These are phyloP conservation scores for Claviceps purpurea DNA, from an alignment of 2,329 filamentous ascomycete genomes.

Conservation along the genomic window DNA sequence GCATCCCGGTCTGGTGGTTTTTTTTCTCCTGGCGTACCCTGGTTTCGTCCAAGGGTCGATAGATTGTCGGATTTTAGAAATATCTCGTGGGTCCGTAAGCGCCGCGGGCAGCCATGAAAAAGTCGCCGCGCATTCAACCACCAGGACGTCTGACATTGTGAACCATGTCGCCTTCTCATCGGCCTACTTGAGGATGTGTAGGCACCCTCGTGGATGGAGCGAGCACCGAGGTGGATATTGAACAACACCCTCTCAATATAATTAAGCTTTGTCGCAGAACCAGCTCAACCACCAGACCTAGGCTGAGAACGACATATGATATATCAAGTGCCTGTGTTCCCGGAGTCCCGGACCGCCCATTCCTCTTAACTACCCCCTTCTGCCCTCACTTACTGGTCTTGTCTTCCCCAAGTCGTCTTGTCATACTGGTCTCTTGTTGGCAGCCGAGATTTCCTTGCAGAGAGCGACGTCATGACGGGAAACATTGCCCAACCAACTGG, in stretches of 20 bases:
- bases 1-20: not conserved
- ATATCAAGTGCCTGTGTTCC: not conserved
- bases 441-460: not conserved
- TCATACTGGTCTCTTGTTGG: not conserved
- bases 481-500: constrained; percentile 4
- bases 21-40: too few species aligned
- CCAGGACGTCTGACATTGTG: not conserved
- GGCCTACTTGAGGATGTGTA: not conserved
- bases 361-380: not conserved
- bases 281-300: too few species aligned
- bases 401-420: not conserved
- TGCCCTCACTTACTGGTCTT: not conserved
- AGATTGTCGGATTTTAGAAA: not conserved
- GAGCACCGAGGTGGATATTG: not conserved
- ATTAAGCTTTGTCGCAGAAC: not conserved
- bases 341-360: not conserved
- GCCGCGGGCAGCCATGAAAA: not conserved
- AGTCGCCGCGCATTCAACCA: not conserved
- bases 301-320: not conserved
- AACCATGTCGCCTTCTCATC: not conserved
- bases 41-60: not conserved
- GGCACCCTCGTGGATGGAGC: not conserved
- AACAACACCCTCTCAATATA: not conserved
- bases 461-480: constrained; percentile 2
- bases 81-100: not conserved